Evolutionary conservation across 2,329 filamentous ascomycete species (phyloP).

Genomic region (Pestalotiopsis sp.): DNA sequence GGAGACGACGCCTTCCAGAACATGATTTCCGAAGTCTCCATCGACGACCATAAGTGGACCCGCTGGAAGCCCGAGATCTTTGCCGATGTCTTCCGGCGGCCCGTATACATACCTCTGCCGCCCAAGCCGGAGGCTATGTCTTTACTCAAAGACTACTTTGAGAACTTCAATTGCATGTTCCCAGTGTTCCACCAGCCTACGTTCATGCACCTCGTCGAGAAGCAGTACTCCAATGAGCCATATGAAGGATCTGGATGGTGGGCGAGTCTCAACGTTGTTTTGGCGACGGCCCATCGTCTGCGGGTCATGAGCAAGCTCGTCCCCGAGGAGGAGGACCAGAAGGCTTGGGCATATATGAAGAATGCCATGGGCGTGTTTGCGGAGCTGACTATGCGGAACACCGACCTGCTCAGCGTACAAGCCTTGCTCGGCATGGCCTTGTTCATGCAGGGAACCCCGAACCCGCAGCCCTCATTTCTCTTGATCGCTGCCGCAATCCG

Average conservation of each 20-base stretch:
- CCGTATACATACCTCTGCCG: constrained; percentile 81
- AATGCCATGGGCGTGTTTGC: constrained; percentile 93
- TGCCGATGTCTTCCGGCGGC: constrained; percentile 83
- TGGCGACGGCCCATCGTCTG: constrained; percentile 91
- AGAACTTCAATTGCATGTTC: constrained; percentile 99
- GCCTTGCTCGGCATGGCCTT: constrained; percentile 90
- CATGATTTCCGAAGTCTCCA: constrained; percentile 90
- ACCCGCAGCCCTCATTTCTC: constrained; percentile 91
- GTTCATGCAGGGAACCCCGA: constrained; percentile 94
- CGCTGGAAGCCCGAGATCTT: constrained; percentile 99
- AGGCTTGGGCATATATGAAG: constrained; percentile 94
- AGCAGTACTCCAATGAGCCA: constrained; percentile 88
- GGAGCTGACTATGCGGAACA: constrained; percentile 94
- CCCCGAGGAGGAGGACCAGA: constrained; percentile 86
- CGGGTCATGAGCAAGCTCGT: constrained; percentile 95
- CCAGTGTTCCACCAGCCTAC: constrained; percentile 96
- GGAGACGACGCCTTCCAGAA: constrained; percentile 93
- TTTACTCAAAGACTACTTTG: constrained; percentile 89
- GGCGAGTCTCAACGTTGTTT: constrained; percentile 90
- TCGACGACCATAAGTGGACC: constrained; percentile 93
- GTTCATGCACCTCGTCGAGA: constrained; percentile 95
- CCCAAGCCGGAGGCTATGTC: constrained; percentile 86
- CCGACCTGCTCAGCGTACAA: constrained; percentile 91
- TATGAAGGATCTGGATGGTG: constrained; percentile 98
- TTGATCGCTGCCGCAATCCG: constrained; percentile 89